Evolutionary conservation across 768 basidiomycete species (phyloP).

Genomic region (Leccinum imitatum): DNA sequence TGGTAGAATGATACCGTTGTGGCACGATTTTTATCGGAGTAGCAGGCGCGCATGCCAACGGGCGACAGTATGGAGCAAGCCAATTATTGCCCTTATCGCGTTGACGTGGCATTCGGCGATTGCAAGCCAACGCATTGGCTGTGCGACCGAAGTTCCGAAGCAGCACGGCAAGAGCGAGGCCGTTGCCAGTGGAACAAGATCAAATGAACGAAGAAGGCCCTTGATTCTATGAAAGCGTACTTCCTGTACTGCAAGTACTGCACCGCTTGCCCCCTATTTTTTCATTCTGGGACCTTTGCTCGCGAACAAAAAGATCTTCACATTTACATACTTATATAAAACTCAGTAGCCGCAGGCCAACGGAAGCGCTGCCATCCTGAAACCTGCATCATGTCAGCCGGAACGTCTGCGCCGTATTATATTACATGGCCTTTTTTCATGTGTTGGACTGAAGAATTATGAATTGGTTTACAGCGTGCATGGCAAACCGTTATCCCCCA

Average conservation of each 20-base stretch:
- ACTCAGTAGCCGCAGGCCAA: background rate
- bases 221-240: background rate
- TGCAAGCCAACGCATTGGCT: background rate
- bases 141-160: slow-evolving; percentile 1
- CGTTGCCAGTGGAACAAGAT: background rate
- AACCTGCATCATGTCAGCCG: background rate
- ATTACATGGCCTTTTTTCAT: background rate
- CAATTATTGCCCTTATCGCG: background rate
- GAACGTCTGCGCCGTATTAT: background rate
- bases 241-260: background rate
- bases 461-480: background rate
- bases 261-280: background rate
- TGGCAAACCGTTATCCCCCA: background rate
- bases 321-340: background rate
- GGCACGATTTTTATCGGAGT: slow-evolving; percentile 5
- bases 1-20: background rate
- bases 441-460: background rate
- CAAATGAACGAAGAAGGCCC: background rate
- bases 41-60: slow-evolving; percentile 14
- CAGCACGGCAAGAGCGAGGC: slow-evolving; percentile 3
- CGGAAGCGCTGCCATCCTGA: slow-evolving; percentile 3
- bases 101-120: background rate
- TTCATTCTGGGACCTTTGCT: background rate
- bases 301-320: background rate
- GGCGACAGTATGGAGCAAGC: slow-evolving; percentile 2